These are phyloP conservation scores for Batkoa obscura DNA, from an alignment of 371 early-diverging fungal genomes.

Conservation along the genomic window DNA sequence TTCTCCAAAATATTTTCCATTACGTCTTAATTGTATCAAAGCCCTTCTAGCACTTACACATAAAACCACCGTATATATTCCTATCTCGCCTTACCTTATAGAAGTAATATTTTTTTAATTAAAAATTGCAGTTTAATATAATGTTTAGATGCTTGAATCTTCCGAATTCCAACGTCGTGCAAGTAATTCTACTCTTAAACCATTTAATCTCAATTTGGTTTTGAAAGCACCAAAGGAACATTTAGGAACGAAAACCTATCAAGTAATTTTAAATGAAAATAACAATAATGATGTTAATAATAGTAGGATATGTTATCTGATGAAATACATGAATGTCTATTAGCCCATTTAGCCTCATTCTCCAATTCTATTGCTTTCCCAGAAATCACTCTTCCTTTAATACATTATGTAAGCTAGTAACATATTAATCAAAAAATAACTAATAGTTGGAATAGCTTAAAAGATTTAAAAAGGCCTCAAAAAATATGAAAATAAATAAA, in stretches of 20 bases:
- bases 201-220: constrained; percentile 49
- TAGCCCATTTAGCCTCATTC: constrained; percentile 45
- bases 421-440: not conserved
- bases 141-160: constrained; percentile 13
- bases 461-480: not conserved
- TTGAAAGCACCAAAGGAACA: constrained; percentile 61
- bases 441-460: not conserved
- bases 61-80: constrained; percentile 62
- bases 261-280: constrained; percentile 19
- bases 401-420: constrained; percentile 27
- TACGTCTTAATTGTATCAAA: constrained; percentile 67
- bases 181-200: constrained; percentile 52
- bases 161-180: constrained; percentile 30
- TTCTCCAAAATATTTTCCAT: constrained; percentile 71
- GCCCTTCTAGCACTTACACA: constrained; percentile 43
- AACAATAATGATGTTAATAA: not conserved
- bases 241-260: constrained; percentile 60
- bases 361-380: constrained; percentile 71
- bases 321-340: constrained; percentile 41
- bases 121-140: no score
- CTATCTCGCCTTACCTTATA: constrained; percentile 58
- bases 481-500: not conserved
- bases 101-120: constrained; percentile 38
- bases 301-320: constrained; percentile 50
- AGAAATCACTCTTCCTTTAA: constrained; percentile 57